phyloP scores from a whole-genome alignment of 352 stramenopile genomes.

The Chloridella minuta region DNA sequence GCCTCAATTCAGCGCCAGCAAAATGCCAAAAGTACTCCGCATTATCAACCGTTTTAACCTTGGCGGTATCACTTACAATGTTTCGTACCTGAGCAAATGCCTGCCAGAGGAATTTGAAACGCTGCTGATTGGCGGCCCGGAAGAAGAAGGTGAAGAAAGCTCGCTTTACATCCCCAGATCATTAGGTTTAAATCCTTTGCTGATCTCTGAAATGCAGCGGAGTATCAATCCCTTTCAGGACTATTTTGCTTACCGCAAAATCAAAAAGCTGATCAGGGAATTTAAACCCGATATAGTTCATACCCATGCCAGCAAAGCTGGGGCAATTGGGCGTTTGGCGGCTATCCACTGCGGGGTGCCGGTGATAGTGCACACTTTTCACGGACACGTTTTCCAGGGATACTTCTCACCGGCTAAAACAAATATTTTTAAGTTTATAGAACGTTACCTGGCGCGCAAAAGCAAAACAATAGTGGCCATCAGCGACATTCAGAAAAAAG shows the following conservation, averaged over 20 bases:
- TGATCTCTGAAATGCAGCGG: not conserved
- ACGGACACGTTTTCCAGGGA: not conserved
- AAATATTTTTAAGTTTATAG: not conserved
- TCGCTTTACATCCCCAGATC: not conserved
- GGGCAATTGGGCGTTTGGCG: not conserved
- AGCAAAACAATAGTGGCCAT: not conserved
- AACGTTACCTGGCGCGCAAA: not conserved
- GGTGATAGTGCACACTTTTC: not conserved
- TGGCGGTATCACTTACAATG: not conserved
- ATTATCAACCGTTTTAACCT: slow-evolving; percentile 7
- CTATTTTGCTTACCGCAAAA: not conserved
- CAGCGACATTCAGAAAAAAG: not conserved
- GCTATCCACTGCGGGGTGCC: not conserved
- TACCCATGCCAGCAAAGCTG: not conserved
- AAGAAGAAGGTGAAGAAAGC: not conserved
- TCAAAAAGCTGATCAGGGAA: not conserved
- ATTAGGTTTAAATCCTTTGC: not conserved
- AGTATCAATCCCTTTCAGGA: not conserved
- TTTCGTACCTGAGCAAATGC: not conserved
- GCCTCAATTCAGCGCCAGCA: no score
- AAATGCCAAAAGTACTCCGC: not conserved
- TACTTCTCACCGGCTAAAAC: not conserved
- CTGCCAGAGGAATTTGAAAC: not conserved
- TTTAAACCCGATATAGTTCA: not conserved
- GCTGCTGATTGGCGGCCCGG: not conserved